Conservation (phyloP, 31 red algal species). For the Asparagopsis taxiformis region DNA sequence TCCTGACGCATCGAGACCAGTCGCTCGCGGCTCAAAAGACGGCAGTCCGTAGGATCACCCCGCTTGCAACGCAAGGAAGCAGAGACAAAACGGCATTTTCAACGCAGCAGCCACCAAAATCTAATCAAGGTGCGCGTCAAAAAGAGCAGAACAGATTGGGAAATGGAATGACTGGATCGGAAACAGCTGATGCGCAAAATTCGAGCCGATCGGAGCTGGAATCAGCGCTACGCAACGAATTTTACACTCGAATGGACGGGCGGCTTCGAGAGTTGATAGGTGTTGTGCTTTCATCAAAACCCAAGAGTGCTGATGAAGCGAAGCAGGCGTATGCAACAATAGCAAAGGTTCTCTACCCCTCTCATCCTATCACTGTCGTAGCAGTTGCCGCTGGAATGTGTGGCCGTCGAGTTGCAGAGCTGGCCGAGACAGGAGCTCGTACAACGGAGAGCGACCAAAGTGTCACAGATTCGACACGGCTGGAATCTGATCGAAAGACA, state of each 20-base stretch:
- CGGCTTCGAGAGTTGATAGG: slow-evolving; percentile 44
- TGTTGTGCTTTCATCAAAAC: slow-evolving; percentile 17
- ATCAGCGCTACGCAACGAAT: too few relatives aligned
- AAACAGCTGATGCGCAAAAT: too few relatives aligned
- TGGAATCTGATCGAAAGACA: too few relatives aligned
- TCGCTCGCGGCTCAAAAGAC: too few relatives aligned
- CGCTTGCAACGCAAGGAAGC: not conserved
- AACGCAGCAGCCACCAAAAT: slow-evolving; percentile 1
- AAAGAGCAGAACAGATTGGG: slow-evolving; percentile 6
- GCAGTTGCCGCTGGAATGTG: slow-evolving; percentile 43
- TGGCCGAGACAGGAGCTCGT: too few relatives aligned
- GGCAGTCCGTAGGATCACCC: too few relatives aligned
- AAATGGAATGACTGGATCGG: too few relatives aligned
- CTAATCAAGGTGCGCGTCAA: not conserved
- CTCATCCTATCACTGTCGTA: slow-evolving; percentile 15
- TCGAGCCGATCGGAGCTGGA: too few relatives aligned
- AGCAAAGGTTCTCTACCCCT: slow-evolving; percentile 34
- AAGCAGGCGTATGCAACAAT: slow-evolving; percentile 18
- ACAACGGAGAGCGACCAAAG: too few relatives aligned
- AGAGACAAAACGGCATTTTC: not conserved
- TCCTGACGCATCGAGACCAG: too few relatives aligned
- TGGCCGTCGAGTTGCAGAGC: not conserved
- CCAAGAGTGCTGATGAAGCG: slow-evolving; percentile 21
- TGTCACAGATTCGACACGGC: too few relatives aligned
- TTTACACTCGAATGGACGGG: slow-evolving; percentile 32